Evolutionary conservation across 2,329 filamentous ascomycete species (phyloP).

Genomic region (Penicillium sp.): DNA sequence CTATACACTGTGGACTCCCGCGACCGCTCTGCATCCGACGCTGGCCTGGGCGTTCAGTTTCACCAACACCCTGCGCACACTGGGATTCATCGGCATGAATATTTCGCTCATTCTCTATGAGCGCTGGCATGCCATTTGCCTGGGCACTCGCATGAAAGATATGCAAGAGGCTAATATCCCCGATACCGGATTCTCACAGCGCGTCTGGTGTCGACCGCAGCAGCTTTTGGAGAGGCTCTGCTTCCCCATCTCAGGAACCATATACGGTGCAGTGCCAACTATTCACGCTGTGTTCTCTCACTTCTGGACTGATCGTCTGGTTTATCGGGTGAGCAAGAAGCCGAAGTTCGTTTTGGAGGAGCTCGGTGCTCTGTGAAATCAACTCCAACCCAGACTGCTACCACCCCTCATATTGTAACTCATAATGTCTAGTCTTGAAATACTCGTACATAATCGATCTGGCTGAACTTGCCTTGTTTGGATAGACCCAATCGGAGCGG

Average conservation of each 20-base stretch:
- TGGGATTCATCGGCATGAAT: conserved; percentile 64
- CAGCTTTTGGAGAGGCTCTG: conserved; percentile 65
- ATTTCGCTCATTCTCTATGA: conserved; percentile 69
- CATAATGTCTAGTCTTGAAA: background rate
- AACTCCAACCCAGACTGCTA: background rate
- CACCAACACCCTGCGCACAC: conserved; percentile 61
- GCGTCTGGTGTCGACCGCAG: conserved; percentile 56
- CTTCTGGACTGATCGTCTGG: conserved; percentile 68
- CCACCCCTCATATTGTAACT: background rate
- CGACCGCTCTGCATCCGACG: conserved; percentile 52
- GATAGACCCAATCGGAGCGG: background rate
- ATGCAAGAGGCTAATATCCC: conserved; percentile 66
- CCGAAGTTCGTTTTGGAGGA: conserved; percentile 33
- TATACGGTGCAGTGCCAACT: conserved; percentile 69
- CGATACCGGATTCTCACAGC: conserved; percentile 63
- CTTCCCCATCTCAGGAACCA: conserved; percentile 66
- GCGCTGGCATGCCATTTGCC: conserved; percentile 63
- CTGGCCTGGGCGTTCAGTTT: conserved; percentile 62
- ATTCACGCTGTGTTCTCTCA: conserved; percentile 69
- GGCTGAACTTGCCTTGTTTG: background rate
- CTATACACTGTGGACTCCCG: conserved; percentile 58
- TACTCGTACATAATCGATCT: background rate
- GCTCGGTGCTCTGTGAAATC: conserved; percentile 9
- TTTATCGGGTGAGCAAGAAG: conserved; percentile 74
- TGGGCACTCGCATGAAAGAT: conserved; percentile 62